phyloP scores from a whole-genome alignment of 2,329 filamentous ascomycete species.

The Penicillium freii region DNA sequence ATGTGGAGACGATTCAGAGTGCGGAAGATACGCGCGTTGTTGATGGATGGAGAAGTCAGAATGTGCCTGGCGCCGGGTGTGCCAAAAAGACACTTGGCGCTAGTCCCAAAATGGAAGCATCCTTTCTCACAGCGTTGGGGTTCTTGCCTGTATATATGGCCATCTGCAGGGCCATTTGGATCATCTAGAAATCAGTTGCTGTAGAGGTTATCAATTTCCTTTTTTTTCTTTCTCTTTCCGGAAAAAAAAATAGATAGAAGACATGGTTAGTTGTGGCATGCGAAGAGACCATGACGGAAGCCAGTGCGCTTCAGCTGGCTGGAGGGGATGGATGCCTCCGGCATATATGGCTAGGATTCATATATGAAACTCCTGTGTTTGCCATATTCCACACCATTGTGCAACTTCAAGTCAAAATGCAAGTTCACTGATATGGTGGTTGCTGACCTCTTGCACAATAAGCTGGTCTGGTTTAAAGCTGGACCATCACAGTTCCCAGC shows the following conservation, averaged over 20 bases:
- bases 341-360: not conserved
- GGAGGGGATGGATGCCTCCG: not conserved
- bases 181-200: not conserved
- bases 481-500: constrained; percentile 3
- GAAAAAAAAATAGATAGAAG: not conserved
- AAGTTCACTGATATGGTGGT: not conserved
- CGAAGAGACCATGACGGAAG: not conserved
- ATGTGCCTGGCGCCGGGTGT: constrained; percentile 33
- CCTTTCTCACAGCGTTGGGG: not conserved
- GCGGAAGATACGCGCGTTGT: constrained; percentile 39
- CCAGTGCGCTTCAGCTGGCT: not conserved
- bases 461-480: constrained; percentile 11
- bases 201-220: not conserved
- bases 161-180: not conserved
- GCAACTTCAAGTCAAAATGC: not conserved
- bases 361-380: not conserved
- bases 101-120: constrained; percentile 37
- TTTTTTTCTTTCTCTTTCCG: not conserved
- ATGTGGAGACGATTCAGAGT: constrained; percentile 31
- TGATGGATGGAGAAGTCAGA: constrained; percentile 46
- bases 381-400: not conserved
- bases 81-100: constrained; percentile 39
- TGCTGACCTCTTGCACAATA: constrained; percentile 7
- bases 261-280: not conserved
- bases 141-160: not conserved